These are phyloP conservation scores for Trypanosoma brucei DNA, from an alignment of 208 protist genomes.

Conservation along the genomic window DNA sequence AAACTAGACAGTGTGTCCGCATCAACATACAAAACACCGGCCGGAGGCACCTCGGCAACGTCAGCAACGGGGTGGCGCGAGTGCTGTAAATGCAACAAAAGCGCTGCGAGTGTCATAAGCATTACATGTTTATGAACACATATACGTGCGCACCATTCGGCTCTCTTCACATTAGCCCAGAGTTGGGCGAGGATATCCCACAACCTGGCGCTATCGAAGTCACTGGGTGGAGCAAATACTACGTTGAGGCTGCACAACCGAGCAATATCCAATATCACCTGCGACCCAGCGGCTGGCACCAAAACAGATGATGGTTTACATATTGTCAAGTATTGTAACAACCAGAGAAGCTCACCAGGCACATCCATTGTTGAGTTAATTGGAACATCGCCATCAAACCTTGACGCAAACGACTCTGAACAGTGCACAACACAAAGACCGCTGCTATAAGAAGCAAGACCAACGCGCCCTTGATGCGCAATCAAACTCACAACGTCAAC, in stretches of 20 bases:
- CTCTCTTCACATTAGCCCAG: slow-evolving; percentile 35
- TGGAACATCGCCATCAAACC: slow-evolving; percentile 4
- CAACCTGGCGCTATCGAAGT: slow-evolving; percentile 15
- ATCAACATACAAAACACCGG: slow-evolving; percentile 57
- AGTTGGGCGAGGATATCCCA: slow-evolving; percentile 23
- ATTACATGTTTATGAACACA: slow-evolving; percentile 40
- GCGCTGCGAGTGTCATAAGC: slow-evolving; percentile 67
- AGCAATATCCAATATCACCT: slow-evolving; percentile 23
- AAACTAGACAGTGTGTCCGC: slow-evolving; percentile 38
- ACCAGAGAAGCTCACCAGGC: slow-evolving; percentile 24
- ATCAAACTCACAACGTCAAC: slow-evolving; percentile 30
- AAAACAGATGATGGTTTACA: slow-evolving; percentile 5
- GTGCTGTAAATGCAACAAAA: slow-evolving; percentile 47
- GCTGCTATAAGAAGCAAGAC: slow-evolving; percentile 31
- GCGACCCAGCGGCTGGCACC: slow-evolving; percentile 20
- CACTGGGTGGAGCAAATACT: slow-evolving; percentile 10
- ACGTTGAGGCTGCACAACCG: slow-evolving; percentile 15
- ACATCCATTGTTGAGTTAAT: slow-evolving; percentile 23
- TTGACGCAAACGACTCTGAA: slow-evolving; percentile 27
- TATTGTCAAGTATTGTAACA: slow-evolving; percentile 17
- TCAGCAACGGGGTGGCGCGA: slow-evolving; percentile 55
- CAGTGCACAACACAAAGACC: slow-evolving; percentile 31
- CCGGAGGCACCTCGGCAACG: slow-evolving; percentile 53
- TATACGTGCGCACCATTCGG: slow-evolving; percentile 51
- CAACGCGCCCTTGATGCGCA: slow-evolving; percentile 24